Base-by-base conservation (phyloP, 768 basidiomycete species). In the Boletus eberwhitei region DNA sequence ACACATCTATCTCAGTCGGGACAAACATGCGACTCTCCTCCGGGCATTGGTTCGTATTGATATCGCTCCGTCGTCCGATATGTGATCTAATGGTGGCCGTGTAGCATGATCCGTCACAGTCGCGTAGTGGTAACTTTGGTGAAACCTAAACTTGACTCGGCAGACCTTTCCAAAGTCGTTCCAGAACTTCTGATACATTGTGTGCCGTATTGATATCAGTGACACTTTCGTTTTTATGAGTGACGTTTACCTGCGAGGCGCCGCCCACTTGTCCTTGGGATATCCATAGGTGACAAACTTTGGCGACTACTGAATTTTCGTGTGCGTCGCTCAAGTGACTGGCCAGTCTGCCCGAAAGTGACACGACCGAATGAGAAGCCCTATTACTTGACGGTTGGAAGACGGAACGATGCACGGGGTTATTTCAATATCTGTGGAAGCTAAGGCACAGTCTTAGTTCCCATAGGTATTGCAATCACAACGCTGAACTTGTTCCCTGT, bases 1-100 rank as follows among this genome's bases (percentile, higher is more conserved):
- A 48, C 47, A 37, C 17, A 6, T 45, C 41, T 59, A 62, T 24
- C 44, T 52, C 40, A 16, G 2, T 36, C 57, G 17, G 32, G 54
- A 32, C 48, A 24, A n/a, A 9, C 53, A 35, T 40, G 32, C 17
- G 16, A 12, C 31, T 19, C 44, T 51, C 44, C 40, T 62, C 38
- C 48, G 43, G n/a, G 39, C 37, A 16, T 12, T 52, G 41, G 53
- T 50, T 40, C 26, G 40, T 50, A 31, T 44, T 29, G 35, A 32
- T 29, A n/a, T 19, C 17, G 2, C 31, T n/a, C 31, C 6, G 11
- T n/a, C 21, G 29, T 22, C 44, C 34, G 24, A 24, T 31, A 11
- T 39, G 22, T 40, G 36, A 16, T 36, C 9, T n/a, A 7, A 31
- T 14, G 36, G 8, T 56, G 44, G 17, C 14, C 24, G 17, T 38